Percentiles rank a stretch among this genome's conserved stretches.
Evolutionary conservation across 108 stramenopile genomes (phyloP).

Genomic region (Schizochytrium sp.): DNA sequence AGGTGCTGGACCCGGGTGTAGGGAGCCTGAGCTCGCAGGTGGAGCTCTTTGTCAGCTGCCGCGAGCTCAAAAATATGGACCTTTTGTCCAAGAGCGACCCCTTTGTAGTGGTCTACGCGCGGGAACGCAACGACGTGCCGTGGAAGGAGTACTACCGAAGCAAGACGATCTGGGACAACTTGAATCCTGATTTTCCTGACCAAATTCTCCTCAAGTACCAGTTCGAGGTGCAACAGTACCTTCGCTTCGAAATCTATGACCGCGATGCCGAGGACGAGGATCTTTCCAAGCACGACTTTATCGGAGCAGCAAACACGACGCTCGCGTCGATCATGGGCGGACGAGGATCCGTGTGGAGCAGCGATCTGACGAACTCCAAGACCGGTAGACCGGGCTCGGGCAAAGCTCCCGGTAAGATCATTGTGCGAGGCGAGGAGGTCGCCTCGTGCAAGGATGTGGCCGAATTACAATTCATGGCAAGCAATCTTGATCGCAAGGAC

Average conservation of each 20-base stretch:
- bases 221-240: background rate
- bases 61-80: background rate
- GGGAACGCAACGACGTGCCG: background rate
- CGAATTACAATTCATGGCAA: background rate
- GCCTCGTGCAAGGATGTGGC: background rate
- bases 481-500: background rate
- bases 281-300: background rate
- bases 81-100: constrained; percentile 1
- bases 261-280: background rate
- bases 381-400: background rate
- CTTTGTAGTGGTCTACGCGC: background rate
- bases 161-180: background rate
- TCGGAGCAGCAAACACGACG: background rate
- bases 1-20: background rate
- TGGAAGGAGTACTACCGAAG: background rate
- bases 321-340: background rate
- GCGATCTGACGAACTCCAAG: background rate
- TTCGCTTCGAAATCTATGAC: background rate
- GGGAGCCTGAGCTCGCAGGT: background rate
- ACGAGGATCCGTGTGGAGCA: background rate
- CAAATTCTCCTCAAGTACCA: background rate
- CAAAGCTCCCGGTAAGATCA: background rate
- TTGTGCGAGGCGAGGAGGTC: constrained; percentile 6
- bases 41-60: constrained; percentile 11
- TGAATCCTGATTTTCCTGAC: background rate